Conservation (phyloP, 2,329 filamentous ascomycete genomes). For the Sporothrix sp. region DNA sequence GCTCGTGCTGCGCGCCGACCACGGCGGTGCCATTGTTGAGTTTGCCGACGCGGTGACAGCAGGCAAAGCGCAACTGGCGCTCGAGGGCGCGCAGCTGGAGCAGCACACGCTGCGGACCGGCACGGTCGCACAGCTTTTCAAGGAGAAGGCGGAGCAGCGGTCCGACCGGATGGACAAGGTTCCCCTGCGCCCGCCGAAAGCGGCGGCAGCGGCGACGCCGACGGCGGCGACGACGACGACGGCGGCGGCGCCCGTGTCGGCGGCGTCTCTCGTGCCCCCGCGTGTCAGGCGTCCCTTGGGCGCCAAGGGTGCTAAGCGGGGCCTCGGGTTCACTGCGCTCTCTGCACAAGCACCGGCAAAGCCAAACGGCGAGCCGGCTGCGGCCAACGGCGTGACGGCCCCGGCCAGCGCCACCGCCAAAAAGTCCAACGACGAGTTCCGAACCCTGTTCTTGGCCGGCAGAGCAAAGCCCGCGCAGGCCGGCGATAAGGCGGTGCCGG, state of each 20-base stretch:
- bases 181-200: constrained; percentile 25
- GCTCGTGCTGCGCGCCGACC: constrained; percentile 68
- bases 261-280: constrained; percentile 34
- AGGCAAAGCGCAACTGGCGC: constrained; percentile 57
- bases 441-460: constrained; percentile 21
- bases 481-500: neutral
- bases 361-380: constrained; percentile 16
- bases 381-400: constrained; percentile 11
- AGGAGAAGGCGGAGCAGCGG: constrained; percentile 36
- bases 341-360: constrained; percentile 16
- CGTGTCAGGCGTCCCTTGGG: constrained; percentile 35
- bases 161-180: constrained; percentile 33
- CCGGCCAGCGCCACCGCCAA: constrained; percentile 21
- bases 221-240: constrained; percentile 23
- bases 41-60: constrained; percentile 60
- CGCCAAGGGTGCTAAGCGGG: constrained; percentile 31
- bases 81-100: constrained; percentile 47
- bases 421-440: constrained; percentile 27
- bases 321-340: constrained; percentile 30
- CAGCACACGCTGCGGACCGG: constrained; percentile 43
- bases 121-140: constrained; percentile 44
- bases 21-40: constrained; percentile 79
- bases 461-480: neutral
- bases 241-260: neutral
- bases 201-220: constrained; percentile 15